phyloP scores from a whole-genome alignment of 1,139 yeast genomes.

The Nakaseomyces uthaithaninus region DNA sequence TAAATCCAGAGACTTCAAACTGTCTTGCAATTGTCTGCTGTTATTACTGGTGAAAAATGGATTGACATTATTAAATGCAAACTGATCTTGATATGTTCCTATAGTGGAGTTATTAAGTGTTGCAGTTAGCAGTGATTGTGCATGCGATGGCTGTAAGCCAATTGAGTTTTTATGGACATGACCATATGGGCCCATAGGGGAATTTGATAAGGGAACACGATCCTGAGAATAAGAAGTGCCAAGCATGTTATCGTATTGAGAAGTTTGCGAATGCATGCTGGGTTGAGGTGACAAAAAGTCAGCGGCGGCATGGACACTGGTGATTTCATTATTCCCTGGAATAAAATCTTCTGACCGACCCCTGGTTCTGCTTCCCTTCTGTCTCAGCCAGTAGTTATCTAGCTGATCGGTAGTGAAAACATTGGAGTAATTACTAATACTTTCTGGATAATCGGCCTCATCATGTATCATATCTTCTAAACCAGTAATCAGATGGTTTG shows the following conservation, averaged over 20 bases:
- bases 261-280: slow-evolving; percentile 2
- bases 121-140: slow-evolving; percentile 18
- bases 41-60: slow-evolving; percentile 8
- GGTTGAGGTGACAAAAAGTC: slow-evolving; percentile 6
- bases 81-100: slow-evolving; percentile 4
- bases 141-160: slow-evolving; percentile 10
- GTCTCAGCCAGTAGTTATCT: slow-evolving; percentile 29
- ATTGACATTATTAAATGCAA: slow-evolving; percentile 4
- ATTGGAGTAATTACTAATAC: slow-evolving; percentile 27
- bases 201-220: slow-evolving; percentile 9
- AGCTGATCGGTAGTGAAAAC: slow-evolving; percentile 30
- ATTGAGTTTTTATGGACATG: slow-evolving; percentile 6
- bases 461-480: slow-evolving; percentile 30
- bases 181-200: slow-evolving; percentile 5
- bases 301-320: slow-evolving; percentile 4
- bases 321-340: not conserved
- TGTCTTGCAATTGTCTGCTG: slow-evolving; percentile 8
- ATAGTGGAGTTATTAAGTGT: slow-evolving; percentile 14
- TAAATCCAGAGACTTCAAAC: slow-evolving; percentile 1
- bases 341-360: not conserved
- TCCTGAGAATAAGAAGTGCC: slow-evolving; percentile 6
- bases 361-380: slow-evolving; percentile 8
- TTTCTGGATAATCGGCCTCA: slow-evolving; percentile 27
- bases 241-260: not conserved
- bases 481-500: slow-evolving; percentile 29